Evolutionary conservation across 106 monocot genomes (phyloP), one percentile per base, ranked within the genome.

Genomic region (Posidonia australis): DNA sequence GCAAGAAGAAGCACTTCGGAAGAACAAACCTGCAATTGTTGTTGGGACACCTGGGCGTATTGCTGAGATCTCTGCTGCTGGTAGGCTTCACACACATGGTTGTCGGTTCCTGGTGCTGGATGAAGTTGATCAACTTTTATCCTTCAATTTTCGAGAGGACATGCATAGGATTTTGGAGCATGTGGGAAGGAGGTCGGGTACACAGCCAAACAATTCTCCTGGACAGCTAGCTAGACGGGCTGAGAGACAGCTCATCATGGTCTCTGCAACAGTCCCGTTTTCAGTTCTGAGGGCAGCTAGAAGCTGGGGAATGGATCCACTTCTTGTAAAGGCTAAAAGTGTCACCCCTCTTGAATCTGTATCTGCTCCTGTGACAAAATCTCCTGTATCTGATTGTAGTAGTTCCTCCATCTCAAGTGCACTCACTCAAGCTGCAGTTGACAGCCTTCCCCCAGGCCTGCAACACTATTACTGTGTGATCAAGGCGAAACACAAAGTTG

Each of bases 1-100:
- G 64, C 98, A 98, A 70, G 98, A 91, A 76, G 98, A 91, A 64
- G 90, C 84, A 27, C 70, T 98, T 30, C 87, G 83, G 77, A 98
- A 98, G 70, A 98, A 98, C 60, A 91, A 91, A 65, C 98, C 98
- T 30, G 26, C 57, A 24, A 83, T 98, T 66, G 83, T 88, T 36
- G 87, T 98, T 26, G 98, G 98, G 0, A 91, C 98, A 16, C 96
- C 96, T 43, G 96, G 96, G 20, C 87, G 98, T 26, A 87, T 98
- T 63, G 84, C 90, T 21, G 98, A 98, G 71, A 87, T 98, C 9
- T 98, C 98, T 70, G 85, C 91, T 43, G 71, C 98, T 21, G 98
- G 98, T 46, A 98, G 88, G 71, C 81, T 98, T 2, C 90, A 85
- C 46, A 91, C 87, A 0, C 98, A 98, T 53, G 64, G 72, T 5